Evolutionary conservation across 2,329 filamentous ascomycete genomes (phyloP), one percentile per base, ranked within the genome.

Genomic region (Drechslerella dactyloides): DNA sequence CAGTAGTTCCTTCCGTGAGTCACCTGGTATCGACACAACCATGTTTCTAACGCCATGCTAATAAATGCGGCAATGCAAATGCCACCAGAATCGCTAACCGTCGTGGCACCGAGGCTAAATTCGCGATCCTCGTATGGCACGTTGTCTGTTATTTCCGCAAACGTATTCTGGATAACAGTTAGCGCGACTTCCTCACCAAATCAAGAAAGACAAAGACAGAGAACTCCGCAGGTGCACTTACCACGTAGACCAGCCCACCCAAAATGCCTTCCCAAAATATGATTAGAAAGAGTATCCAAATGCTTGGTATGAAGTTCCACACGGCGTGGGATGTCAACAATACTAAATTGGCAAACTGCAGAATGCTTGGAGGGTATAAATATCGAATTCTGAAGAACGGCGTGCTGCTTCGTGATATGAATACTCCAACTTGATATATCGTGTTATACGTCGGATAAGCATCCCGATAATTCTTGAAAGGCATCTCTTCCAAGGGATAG

Each of bases 371-470:
- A 0, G 90, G 76, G 78, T 97, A 97, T 1, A 97, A 84, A 54
- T 86, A 83, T 76, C 89, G 90, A 46, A 97, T 85, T 27, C 93
- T 88, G 75, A 96, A 78, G 79, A 96, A 96, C 0, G 93, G 91
- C 0, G 91, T 92, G 0, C 91, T 96, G 0, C 92, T 96, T 15
- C 94, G 89, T 0, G 93, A 96, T 76, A 97, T 86, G 81, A 97
- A 97, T 74, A 97, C 94, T 62, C 94, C 94, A 1, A 93, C 83
- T 82, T 99, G 93, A 80, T 99, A 97, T 73, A 97, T 88, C 65
- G 96, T 93, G 74, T 90, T 90, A 80, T 99, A 99, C 73, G 93
- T 91, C 0, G 93, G 93, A 77, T 99, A 99, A 79, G 97, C 97
- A 33, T 88, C 89, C 44, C 93, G 88, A 78, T 88, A 94, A 75